Percentiles rank a stretch among this genome's conserved stretches.
Evolutionary conservation across 805 yeast genomes (phyloP).

Genomic region (Candida andamanensis): DNA sequence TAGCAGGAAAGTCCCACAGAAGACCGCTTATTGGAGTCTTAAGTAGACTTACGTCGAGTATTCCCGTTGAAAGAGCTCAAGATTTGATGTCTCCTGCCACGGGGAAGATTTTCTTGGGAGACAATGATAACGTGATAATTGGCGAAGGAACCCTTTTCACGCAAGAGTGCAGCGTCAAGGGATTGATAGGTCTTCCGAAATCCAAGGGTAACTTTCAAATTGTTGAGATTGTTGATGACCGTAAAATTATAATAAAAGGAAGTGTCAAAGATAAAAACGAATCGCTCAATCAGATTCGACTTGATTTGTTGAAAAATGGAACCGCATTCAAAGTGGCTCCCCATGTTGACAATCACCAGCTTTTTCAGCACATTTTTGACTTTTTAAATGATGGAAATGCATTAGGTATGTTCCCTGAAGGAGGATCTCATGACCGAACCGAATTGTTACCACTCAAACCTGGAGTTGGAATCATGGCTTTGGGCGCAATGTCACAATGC

Average conservation of each 20-base stretch:
- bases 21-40: conserved; percentile 26
- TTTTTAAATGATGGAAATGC: conserved; percentile 30
- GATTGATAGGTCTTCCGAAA: conserved; percentile 32
- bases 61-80: conserved; percentile 41
- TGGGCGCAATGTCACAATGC: conserved; percentile 34
- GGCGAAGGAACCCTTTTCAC: conserved; percentile 34
- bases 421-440: conserved; percentile 41
- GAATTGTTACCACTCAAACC: conserved; percentile 40
- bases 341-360: conserved; percentile 32
- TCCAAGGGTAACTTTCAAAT: conserved; percentile 33
- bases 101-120: conserved; percentile 25
- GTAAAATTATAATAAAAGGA: conserved; percentile 7
- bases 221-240: conserved; percentile 10
- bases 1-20: conserved; percentile 34
- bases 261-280: conserved; percentile 5
- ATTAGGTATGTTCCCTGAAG: conserved; percentile 41
- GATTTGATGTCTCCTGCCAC: conserved; percentile 25
- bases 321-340: conserved; percentile 32
- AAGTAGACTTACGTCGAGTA: conserved; percentile 29
- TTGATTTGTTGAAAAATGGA: conserved; percentile 16
- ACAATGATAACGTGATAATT: conserved; percentile 14
- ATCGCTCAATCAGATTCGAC: conserved; percentile 1
- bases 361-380: conserved; percentile 33
- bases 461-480: conserved; percentile 42
- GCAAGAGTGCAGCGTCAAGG: conserved; percentile 27